These are phyloP conservation scores for Pseudomonodictys pantanalensis DNA, from an alignment of 495 filamentous ascomycete species.

Conservation along the genomic window DNA sequence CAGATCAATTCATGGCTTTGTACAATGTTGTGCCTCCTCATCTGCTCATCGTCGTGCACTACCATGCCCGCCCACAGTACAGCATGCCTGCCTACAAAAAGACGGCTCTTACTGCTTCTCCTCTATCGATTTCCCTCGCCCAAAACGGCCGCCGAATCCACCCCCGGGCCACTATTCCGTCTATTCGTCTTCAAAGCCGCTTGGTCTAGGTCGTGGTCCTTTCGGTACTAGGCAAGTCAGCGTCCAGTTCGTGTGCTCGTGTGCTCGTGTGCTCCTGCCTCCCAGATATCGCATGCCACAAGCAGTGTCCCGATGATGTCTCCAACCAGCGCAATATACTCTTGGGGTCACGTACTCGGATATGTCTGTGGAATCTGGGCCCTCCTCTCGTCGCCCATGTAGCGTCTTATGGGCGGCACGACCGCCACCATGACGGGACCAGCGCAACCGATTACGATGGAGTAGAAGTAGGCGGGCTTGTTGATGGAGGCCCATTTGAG, in stretches of 20 bases:
- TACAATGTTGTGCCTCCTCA: constrained; percentile 3
- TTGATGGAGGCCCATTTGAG: constrained; percentile 80
- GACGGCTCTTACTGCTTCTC: too few relatives aligned
- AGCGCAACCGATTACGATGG: constrained; percentile 63
- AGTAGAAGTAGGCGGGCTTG: constrained; percentile 85
- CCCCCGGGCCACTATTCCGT: background rate
- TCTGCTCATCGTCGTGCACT: background rate
- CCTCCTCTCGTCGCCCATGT: constrained; percentile 67
- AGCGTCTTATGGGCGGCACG: constrained; percentile 66
- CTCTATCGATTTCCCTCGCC: too few relatives aligned
- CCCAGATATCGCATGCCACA: background rate
- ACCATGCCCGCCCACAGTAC: background rate
- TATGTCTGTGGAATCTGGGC: constrained; percentile 80
- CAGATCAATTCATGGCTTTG: too few relatives aligned
- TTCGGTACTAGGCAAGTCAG: constrained; percentile 60
- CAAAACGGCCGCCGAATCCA: background rate
- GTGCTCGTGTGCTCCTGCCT: too few relatives aligned
- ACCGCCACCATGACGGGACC: constrained; percentile 67
- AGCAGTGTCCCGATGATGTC: background rate
- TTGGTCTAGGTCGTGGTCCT: constrained; percentile 66
- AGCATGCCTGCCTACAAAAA: too few relatives aligned
- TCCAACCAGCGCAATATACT: too few relatives aligned
- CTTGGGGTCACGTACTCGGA: constrained; percentile 64
- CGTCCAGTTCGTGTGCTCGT: background rate
- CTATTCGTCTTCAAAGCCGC: constrained; percentile 69